Conservation (phyloP, 164 flowering plant genomes). For the Vitis rotundifolia region DNA sequence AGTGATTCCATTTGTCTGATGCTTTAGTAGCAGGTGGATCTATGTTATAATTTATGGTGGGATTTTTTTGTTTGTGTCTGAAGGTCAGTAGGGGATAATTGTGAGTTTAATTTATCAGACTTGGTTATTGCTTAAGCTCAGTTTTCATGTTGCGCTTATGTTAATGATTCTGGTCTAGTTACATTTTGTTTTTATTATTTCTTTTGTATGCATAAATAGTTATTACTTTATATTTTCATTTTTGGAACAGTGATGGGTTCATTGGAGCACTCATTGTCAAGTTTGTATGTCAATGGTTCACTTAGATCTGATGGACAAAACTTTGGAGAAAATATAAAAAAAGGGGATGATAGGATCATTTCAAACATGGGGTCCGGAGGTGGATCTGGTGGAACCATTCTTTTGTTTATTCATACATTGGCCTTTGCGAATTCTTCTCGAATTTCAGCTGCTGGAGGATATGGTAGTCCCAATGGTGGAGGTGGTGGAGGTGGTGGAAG, state of each 20-base stretch:
- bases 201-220: too few species aligned
- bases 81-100: neutral
- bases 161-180: too few species aligned
- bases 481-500: slow-evolving; percentile 98
- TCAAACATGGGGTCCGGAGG: slow-evolving; percentile 70
- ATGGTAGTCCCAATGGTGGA: slow-evolving; percentile 69
- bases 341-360: slow-evolving; percentile 19
- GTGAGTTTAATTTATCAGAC: neutral
- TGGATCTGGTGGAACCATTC: slow-evolving; percentile 96
- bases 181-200: too few species aligned
- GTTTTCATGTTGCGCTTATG: neutral
- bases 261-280: slow-evolving; percentile 73
- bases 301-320: slow-evolving; percentile 88
- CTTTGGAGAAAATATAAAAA: slow-evolving; percentile 34
- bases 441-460: slow-evolving; percentile 80
- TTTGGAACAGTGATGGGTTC: slow-evolving; percentile 84
- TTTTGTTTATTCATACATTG: slow-evolving; percentile 66
- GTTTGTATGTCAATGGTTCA: slow-evolving; percentile 66
- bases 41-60: neutral
- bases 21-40: neutral
- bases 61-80: neutral
- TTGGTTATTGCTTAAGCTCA: neutral
- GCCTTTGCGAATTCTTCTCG: slow-evolving; percentile 49
- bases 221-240: slow-evolving; percentile 6
- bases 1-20: neutral